A percentile compares a stretch with the other conserved stretches of the same genome.
Conservation (phyloP, 2,329 filamentous ascomycete genomes). For the Aspergillus ibericus region DNA sequence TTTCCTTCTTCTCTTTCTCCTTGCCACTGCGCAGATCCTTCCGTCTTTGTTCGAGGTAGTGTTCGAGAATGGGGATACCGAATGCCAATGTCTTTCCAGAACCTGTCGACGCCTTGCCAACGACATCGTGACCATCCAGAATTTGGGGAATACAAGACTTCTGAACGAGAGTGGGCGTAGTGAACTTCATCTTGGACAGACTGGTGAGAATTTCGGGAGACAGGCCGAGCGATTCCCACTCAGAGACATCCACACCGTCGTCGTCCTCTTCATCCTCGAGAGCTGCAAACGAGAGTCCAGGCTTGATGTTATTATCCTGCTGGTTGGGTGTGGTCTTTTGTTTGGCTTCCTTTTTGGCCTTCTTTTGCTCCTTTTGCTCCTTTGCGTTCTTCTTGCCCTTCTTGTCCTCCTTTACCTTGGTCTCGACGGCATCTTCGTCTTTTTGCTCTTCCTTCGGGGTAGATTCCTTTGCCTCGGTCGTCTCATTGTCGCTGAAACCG, state of each 20-base stretch:
- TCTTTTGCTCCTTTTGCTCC: conserved; percentile 16
- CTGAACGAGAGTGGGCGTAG: conserved; percentile 81
- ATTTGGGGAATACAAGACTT: conserved; percentile 76
- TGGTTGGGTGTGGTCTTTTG: conserved; percentile 33
- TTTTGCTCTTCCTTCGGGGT: conserved; percentile 10
- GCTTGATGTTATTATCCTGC: conserved; percentile 34
- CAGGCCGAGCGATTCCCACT: conserved; percentile 74
- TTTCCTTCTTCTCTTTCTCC: conserved; percentile 43
- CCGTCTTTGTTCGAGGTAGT: conserved; percentile 61
- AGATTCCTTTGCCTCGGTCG: conserved; percentile 19
- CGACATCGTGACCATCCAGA: conserved; percentile 79
- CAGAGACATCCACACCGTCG: conserved; percentile 68
- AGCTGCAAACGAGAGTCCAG: conserved; percentile 38
- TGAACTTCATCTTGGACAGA: conserved; percentile 76
- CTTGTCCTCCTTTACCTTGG: conserved; percentile 26
- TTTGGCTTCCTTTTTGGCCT: conserved; percentile 23
- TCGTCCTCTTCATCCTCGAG: conserved; percentile 49
- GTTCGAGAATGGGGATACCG: conserved; percentile 87
- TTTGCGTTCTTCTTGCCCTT: conserved; percentile 23
- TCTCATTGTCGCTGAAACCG: conserved; percentile 61
- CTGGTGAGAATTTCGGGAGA: conserved; percentile 70
- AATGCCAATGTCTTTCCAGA: conserved; percentile 97
- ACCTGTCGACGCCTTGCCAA: conserved; percentile 94
- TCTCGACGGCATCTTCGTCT: conserved; percentile 13
- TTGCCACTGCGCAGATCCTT: conserved; percentile 28